Conservation (phyloP, 2,329 filamentous ascomycete species). For the Albifimbria verrucaria region DNA sequence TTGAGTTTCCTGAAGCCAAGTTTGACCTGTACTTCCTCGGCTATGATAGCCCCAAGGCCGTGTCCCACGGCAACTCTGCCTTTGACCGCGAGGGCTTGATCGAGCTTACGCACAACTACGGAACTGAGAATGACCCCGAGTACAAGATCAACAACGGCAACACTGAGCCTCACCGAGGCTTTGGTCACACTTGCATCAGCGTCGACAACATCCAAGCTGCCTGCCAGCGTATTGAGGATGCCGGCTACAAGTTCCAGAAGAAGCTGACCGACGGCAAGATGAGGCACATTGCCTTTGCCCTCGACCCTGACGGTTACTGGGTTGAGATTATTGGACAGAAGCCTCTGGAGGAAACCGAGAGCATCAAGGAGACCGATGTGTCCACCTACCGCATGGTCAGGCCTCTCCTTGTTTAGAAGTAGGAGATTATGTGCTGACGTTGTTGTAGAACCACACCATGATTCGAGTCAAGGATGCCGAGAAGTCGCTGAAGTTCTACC, state of each 20-base stretch:
- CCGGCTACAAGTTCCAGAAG: slow-evolving; percentile 93
- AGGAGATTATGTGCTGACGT: neutral
- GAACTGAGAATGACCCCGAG: slow-evolving; percentile 78
- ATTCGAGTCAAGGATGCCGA: slow-evolving; percentile 83
- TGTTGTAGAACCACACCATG: slow-evolving; percentile 81
- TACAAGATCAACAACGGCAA: slow-evolving; percentile 89
- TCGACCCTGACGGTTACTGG: slow-evolving; percentile 88
- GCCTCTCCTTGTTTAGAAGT: neutral
- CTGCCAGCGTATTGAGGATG: slow-evolving; percentile 84
- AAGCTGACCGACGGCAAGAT: slow-evolving; percentile 85
- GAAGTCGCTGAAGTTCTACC: slow-evolving; percentile 74
- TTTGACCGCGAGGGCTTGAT: slow-evolving; percentile 88
- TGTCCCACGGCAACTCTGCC: slow-evolving; percentile 66
- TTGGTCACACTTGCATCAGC: slow-evolving; percentile 82
- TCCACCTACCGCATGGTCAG: slow-evolving; percentile 68
- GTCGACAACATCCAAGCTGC: slow-evolving; percentile 85
- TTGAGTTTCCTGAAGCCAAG: slow-evolving; percentile 80
- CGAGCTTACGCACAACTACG: slow-evolving; percentile 82
- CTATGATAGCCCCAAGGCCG: slow-evolving; percentile 73
- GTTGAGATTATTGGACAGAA: slow-evolving; percentile 79
- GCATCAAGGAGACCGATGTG: slow-evolving; percentile 68
- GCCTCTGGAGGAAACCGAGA: slow-evolving; percentile 67
- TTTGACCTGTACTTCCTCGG: slow-evolving; percentile 96
- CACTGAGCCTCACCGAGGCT: slow-evolving; percentile 77
- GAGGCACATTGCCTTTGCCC: slow-evolving; percentile 82